Percentiles rank a stretch among this genome's conserved stretches.
Evolutionary conservation across 2,329 filamentous ascomycete species (phyloP).

Genomic region (Purpureocillium takamizusanense): DNA sequence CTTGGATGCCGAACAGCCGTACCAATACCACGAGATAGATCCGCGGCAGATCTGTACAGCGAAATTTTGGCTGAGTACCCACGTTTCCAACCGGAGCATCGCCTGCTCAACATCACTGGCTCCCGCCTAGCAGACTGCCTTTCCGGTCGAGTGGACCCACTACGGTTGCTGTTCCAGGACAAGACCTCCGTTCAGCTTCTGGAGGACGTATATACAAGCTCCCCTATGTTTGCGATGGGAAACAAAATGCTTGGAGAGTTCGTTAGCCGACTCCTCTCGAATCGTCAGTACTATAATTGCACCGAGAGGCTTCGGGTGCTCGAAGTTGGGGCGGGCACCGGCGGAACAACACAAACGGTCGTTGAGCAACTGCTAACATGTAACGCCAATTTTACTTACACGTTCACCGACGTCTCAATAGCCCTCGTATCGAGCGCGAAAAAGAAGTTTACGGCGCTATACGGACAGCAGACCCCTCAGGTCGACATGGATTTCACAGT

Average conservation of each 20-base stretch:
- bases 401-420: conserved; percentile 31
- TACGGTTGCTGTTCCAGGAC: conserved; percentile 28
- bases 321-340: conserved; percentile 34
- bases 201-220: conserved; percentile 25
- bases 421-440: conserved; percentile 19
- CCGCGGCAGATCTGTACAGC: too few relatives aligned
- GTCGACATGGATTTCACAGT: conserved; percentile 15
- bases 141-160: conserved; percentile 21
- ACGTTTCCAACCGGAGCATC: too few relatives aligned
- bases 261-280: conserved; percentile 4
- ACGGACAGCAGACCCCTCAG: too few relatives aligned
- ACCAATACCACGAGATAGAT: too few relatives aligned
- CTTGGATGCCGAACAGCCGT: too few relatives aligned
- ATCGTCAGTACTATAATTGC: not conserved
- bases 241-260: conserved; percentile 13
- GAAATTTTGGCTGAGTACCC: too few relatives aligned
- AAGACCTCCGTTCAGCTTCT: conserved; percentile 15
- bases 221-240: conserved; percentile 14
- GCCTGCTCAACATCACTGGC: conserved; percentile 10
- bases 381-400: conserved; percentile 24
- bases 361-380: conserved; percentile 13
- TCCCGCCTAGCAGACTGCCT: conserved; percentile 27
- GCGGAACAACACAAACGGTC: conserved; percentile 27
- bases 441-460: conserved; percentile 12
- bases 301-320: conserved; percentile 27